Conservation (phyloP, 1,284 basidiomycete species). For the Polyporus tsugae region DNA sequence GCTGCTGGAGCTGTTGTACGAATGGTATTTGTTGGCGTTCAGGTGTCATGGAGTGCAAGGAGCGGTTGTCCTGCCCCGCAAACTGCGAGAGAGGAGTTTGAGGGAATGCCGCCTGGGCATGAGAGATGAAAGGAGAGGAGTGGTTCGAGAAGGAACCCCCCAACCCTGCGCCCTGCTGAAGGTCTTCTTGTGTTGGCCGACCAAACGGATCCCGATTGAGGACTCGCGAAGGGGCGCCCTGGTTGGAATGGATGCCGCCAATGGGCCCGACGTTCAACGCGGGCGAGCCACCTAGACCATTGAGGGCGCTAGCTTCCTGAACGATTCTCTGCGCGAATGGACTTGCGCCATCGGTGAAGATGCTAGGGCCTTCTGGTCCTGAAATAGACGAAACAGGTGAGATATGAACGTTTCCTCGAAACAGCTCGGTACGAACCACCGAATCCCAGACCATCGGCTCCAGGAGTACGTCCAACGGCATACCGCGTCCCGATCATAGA, state of each 20-base stretch:
- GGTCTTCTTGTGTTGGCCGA: constrained; percentile 30
- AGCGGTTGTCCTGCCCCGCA: constrained; percentile 35
- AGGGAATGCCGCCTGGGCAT: constrained; percentile 38
- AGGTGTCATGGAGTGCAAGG: constrained; percentile 35
- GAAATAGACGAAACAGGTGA: background rate
- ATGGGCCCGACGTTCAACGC: constrained; percentile 28
- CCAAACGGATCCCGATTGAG: constrained; percentile 37
- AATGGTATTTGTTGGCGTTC: constrained; percentile 36
- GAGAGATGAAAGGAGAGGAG: constrained; percentile 38
- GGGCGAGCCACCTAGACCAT: constrained; percentile 23
- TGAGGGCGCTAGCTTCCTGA: constrained; percentile 21
- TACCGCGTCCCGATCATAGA: constrained; percentile 21
- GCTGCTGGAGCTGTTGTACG: constrained; percentile 33
- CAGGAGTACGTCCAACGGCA: constrained; percentile 21
- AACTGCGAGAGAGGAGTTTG: constrained; percentile 42
- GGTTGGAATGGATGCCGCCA: constrained; percentile 31
- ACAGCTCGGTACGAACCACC: constrained; percentile 18
- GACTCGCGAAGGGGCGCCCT: constrained; percentile 31
- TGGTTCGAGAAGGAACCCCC: constrained; percentile 33
- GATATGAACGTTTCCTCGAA: background rate
- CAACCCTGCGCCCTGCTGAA: constrained; percentile 14
- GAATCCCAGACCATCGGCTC: constrained; percentile 28
- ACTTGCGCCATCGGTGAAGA: constrained; percentile 18
- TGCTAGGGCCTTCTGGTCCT: constrained; percentile 19
- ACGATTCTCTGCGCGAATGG: constrained; percentile 25